Evolutionary conservation across 2,329 filamentous ascomycete species (phyloP).

Genomic region (Venturia effusa): DNA sequence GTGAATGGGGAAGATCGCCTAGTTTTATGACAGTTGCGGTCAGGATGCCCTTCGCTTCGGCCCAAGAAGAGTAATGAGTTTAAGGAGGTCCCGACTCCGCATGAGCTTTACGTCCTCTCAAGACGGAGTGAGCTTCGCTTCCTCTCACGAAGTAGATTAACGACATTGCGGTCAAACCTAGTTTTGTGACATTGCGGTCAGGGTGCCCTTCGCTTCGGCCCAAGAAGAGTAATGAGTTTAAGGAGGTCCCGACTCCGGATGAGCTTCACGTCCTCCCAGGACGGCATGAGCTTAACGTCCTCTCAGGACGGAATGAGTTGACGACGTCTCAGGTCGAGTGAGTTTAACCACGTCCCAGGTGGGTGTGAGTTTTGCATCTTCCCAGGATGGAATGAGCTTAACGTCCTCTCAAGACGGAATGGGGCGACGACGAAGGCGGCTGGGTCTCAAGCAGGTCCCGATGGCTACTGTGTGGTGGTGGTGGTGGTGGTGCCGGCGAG

Average conservation of each 20-base stretch:
- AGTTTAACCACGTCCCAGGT: background rate
- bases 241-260: background rate
- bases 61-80: too few relatives aligned
- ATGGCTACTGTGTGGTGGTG: too few relatives aligned
- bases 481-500: background rate
- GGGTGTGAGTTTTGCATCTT: background rate
- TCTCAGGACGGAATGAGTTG: background rate
- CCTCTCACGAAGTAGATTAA: too few relatives aligned
- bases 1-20: background rate
- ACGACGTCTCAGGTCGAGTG: background rate
- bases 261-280: background rate
- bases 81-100: too few relatives aligned
- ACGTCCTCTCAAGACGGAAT: background rate
- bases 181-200: too few relatives aligned
- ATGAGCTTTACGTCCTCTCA: background rate
- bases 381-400: background rate
- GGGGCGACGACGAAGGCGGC: too few relatives aligned
- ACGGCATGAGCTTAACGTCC: background rate
- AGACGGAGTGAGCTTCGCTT: too few relatives aligned
- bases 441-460: too few relatives aligned
- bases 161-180: too few relatives aligned
- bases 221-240: background rate
- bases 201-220: too few relatives aligned
- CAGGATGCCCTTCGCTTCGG: background rate
- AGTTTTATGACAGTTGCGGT: background rate